A percentile compares a stretch with the other conserved stretches of the same genome.
These are phyloP conservation scores for Orychophragmus violaceus DNA, from an alignment of 345 rosid species.

Conservation along the genomic window DNA sequence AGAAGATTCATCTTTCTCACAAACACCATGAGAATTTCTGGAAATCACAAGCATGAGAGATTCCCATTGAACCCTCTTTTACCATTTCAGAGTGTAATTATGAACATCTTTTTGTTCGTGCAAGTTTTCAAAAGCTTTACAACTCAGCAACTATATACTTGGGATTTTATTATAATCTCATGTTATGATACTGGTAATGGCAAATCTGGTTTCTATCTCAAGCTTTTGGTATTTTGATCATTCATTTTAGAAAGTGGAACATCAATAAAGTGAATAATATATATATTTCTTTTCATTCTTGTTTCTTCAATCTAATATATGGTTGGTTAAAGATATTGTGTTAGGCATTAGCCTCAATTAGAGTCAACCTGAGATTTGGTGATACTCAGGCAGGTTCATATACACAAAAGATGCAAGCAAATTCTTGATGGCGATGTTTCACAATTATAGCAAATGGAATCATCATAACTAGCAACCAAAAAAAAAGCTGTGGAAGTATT, in stretches of 20 bases:
- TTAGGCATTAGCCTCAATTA: conserved; percentile 7
- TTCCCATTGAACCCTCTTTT: conserved; percentile 10
- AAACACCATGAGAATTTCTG: background rate
- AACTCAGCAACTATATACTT: conserved; percentile 15
- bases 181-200: background rate
- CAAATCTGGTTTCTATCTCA: conserved; percentile 6
- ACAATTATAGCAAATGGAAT: conserved; percentile 8
- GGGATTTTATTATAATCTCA: background rate
- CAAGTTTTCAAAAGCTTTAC: conserved; percentile 17
- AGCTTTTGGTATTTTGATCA: conserved; percentile 3
- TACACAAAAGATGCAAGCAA: conserved; percentile 1
- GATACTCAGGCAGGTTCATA: conserved; percentile 2
- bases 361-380: background rate
- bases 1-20: conserved; percentile 15
- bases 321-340: background rate
- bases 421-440: background rate
- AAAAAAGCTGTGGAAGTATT: background rate
- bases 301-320: background rate
- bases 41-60: conserved; percentile 8
- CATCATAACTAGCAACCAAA: background rate
- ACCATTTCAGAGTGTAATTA: conserved; percentile 14
- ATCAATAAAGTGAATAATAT: background rate
- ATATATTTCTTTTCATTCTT: background rate
- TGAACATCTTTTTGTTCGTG: conserved; percentile 27
- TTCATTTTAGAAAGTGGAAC: conserved; percentile 12